Conservation (phyloP, 768 basidiomycete species). For the Boletus subparvulus region DNA sequence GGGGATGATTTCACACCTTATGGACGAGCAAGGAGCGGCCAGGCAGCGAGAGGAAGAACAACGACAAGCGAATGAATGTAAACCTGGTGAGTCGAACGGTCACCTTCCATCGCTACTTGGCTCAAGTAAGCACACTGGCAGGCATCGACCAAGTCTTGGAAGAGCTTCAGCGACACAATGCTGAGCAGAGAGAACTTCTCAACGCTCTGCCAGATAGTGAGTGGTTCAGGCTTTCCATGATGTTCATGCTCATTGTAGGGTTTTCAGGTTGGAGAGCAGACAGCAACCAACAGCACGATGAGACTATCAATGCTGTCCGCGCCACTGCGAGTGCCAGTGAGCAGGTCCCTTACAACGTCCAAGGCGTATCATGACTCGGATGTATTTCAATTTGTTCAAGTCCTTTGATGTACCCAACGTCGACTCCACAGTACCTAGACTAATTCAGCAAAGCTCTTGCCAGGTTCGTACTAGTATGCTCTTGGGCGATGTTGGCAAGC, state of each 20-base stretch:
- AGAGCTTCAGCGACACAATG: conserved; percentile 57
- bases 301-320: conserved; percentile 64
- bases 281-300: conserved; percentile 59
- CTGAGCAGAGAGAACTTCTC: conserved; percentile 58
- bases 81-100: conserved; percentile 49
- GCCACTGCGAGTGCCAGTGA: conserved; percentile 58
- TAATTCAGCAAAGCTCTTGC: conserved; percentile 86
- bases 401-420: conserved; percentile 3
- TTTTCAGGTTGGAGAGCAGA: conserved; percentile 66
- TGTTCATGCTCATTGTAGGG: conserved; percentile 11
- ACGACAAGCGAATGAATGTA: conserved; percentile 47
- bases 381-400: no score
- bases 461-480: conserved; percentile 63
- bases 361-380: conserved; percentile 47
- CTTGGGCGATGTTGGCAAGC: conserved; percentile 77
- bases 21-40: conserved; percentile 55
- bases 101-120: background rate
- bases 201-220: conserved; percentile 54
- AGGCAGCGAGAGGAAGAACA: conserved; percentile 52
- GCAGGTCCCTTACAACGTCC: conserved; percentile 81
- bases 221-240: conserved; percentile 19
- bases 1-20: conserved; percentile 59
- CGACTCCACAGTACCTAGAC: conserved; percentile 63
- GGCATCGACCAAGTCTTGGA: conserved; percentile 62
- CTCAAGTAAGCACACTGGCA: conserved; percentile 27